phyloP scores from a whole-genome alignment of 352 stramenopile genomes.

The Pythium apleroticum region DNA sequence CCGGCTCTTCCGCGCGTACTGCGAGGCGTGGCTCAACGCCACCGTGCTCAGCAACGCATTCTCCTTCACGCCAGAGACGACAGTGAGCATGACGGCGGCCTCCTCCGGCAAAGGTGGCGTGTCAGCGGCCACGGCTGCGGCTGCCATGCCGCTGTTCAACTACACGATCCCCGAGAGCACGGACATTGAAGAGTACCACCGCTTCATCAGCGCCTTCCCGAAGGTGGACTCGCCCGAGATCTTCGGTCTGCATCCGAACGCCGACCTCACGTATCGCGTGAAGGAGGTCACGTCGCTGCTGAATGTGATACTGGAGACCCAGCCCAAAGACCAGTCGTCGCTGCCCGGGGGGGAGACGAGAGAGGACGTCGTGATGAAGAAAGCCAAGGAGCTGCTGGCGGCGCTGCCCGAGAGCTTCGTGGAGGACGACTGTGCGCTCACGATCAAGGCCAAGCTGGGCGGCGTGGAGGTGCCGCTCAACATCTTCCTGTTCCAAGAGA shows the following conservation, averaged over 20 bases:
- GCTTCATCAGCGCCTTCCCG: slow-evolving; percentile 57
- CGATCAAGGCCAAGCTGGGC: slow-evolving; percentile 28
- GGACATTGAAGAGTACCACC: slow-evolving; percentile 66
- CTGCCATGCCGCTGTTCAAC: slow-evolving; percentile 14
- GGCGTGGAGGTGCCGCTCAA: slow-evolving; percentile 75
- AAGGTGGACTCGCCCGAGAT: slow-evolving; percentile 80
- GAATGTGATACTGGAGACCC: slow-evolving; percentile 63
- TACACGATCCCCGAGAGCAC: slow-evolving; percentile 32
- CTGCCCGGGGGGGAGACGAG: slow-evolving; percentile 38
- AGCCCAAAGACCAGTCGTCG: slow-evolving; percentile 51
- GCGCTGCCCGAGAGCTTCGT: slow-evolving; percentile 48
- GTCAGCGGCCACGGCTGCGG: background rate
- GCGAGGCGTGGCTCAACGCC: slow-evolving; percentile 70
- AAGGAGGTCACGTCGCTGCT: slow-evolving; percentile 70
- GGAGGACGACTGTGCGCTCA: slow-evolving; percentile 44
- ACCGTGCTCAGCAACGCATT: slow-evolving; percentile 58
- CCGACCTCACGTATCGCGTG: slow-evolving; percentile 76
- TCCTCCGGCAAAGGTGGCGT: slow-evolving; percentile 2
- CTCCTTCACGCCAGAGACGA: slow-evolving; percentile 65
- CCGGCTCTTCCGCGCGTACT: slow-evolving; percentile 71
- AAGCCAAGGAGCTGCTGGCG: slow-evolving; percentile 51
- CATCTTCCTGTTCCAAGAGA: slow-evolving; percentile 75
- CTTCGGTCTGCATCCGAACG: slow-evolving; percentile 80
- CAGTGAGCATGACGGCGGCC: slow-evolving; percentile 29
- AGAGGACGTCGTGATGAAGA: slow-evolving; percentile 64